Evolutionary conservation across 495 filamentous ascomycete species (phyloP), one percentile per base, ranked within the genome.

Genomic region (Penicillium samsonianum): DNA sequence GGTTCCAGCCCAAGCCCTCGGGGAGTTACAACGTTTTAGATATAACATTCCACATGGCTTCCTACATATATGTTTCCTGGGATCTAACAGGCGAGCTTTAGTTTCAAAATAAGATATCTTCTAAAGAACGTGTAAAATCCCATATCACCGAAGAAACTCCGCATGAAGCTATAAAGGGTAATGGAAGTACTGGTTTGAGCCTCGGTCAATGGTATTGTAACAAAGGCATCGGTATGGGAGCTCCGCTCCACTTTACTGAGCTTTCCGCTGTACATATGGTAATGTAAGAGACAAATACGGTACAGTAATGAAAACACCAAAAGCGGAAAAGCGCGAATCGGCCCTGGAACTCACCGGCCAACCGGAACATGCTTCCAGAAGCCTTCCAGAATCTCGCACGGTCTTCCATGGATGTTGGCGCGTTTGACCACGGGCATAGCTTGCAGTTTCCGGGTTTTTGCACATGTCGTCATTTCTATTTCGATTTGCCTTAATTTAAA

Each of bases 321-420:
- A 47, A 53, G 50, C 28, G 43, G 47, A 46, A 55, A 55, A 9
- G 53, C 14, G 53, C 30, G 33, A 40, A 55, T 55, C 53, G 53
- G 10, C 28, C 42, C 31, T 55, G 19, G 35, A 57, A 50, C 12
- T 31, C 54, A 37, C 45, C 31, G 53, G 10, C 59, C 59, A 59
- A 67, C 58, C 65, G 60, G 63, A 66, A 50, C 63, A 23, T 20
- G 55, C 63, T 68, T 68, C 65, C 65, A 67, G 65, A 67, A 67
- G 45, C 22, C 51, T 67, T 67, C 66, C 48, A 59, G 59, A 64
- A 64, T 17, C 37, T 31, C n/a, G 50, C 22, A 23, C 52, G 35
- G 50, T 20, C 50, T 53, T 53, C 50, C 50, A 2, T 53, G 50
- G 50, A 10, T 20, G 38, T 53, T 42, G 31, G 40, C 50, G 37